These are phyloP conservation scores for Diaporthe eres DNA, from an alignment of 2,329 filamentous ascomycete genomes.

Conservation along the genomic window DNA sequence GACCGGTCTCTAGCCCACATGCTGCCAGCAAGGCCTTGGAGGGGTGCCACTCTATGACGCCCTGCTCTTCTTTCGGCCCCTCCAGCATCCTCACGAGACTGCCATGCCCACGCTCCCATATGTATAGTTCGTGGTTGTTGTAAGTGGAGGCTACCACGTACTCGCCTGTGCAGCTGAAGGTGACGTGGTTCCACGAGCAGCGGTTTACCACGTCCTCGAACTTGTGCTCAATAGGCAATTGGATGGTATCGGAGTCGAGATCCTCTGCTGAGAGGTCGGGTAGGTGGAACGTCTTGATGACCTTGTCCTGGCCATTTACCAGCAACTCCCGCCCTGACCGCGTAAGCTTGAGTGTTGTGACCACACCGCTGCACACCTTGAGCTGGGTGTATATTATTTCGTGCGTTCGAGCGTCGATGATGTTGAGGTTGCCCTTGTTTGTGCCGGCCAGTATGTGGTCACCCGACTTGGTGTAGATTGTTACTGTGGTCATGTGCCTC, in stretches of 20 bases:
- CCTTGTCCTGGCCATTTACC: constrained; percentile 93
- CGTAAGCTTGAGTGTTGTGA: constrained; percentile 89
- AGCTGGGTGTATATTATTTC: constrained; percentile 87
- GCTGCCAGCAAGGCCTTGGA: constrained; percentile 88
- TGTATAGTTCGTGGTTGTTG: constrained; percentile 98
- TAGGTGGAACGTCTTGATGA: constrained; percentile 92
- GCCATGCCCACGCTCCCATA: constrained; percentile 95
- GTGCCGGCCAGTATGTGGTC: constrained; percentile 94
- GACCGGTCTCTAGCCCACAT: constrained; percentile 91
- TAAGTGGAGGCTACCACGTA: constrained; percentile 97
- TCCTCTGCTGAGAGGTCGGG: constrained; percentile 80
- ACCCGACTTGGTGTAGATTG: constrained; percentile 87
- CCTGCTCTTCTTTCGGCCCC: constrained; percentile 95
- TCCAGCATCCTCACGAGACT: constrained; percentile 97
- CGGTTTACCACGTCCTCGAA: constrained; percentile 98
- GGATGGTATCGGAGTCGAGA: constrained; percentile 87
- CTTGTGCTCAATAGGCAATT: constrained; percentile 94
- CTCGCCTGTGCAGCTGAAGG: constrained; percentile 93
- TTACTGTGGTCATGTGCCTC: constrained; percentile 94
- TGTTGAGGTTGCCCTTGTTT: constrained; percentile 95
- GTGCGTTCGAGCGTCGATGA: constrained; percentile 86
- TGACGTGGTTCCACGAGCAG: constrained; percentile 96
- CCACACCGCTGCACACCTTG: constrained; percentile 87
- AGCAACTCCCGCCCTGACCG: constrained; percentile 88
- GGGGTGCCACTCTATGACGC: constrained; percentile 98